A percentile compares a stretch with the other conserved stretches of the same genome.
Evolutionary conservation across 352 stramenopile species (phyloP).

Genomic region (Globisporangium sylvaticum): DNA sequence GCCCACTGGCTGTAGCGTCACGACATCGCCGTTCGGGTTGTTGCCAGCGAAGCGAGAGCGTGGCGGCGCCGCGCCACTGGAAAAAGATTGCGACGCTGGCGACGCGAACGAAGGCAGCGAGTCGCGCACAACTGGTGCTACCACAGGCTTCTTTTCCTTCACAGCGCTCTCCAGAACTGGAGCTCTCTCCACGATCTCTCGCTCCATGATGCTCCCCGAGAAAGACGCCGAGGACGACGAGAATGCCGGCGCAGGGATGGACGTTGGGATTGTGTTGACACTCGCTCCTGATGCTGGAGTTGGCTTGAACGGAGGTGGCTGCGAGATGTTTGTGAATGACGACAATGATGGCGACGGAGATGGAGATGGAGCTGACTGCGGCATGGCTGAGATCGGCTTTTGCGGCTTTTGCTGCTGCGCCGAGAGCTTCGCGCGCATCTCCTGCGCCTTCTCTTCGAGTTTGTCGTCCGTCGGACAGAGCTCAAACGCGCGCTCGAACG

Average conservation of each 20-base stretch:
- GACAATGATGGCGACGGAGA: not conserved
- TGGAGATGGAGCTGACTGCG: not conserved
- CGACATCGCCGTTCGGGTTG: conserved; percentile 61
- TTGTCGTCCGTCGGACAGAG: conserved; percentile 66
- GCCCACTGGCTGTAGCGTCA: conserved; percentile 70
- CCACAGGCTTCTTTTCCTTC: not conserved
- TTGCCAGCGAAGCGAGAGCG: conserved; percentile 60
- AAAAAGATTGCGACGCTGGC: not conserved
- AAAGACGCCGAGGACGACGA: conserved; percentile 51
- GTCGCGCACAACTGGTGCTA: not conserved
- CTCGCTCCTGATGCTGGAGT: not conserved
- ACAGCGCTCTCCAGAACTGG: not conserved
- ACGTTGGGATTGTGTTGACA: not conserved
- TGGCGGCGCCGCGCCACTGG: conserved; percentile 19
- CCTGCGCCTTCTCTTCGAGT: conserved; percentile 54
- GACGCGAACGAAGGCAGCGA: conserved; percentile 9
- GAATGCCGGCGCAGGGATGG: conserved; percentile 14
- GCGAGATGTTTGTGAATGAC: conserved; percentile 14
- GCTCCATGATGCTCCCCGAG: conserved; percentile 70
- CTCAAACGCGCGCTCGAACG: conserved; percentile 65
- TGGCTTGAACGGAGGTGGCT: not conserved
- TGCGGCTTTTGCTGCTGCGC: not conserved
- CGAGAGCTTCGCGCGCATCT: conserved; percentile 46
- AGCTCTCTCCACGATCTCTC: conserved; percentile 30
- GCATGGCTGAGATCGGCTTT: conserved; percentile 14